phyloP scores from a whole-genome alignment of 345 rosid species.

The Physaria fendleri region DNA sequence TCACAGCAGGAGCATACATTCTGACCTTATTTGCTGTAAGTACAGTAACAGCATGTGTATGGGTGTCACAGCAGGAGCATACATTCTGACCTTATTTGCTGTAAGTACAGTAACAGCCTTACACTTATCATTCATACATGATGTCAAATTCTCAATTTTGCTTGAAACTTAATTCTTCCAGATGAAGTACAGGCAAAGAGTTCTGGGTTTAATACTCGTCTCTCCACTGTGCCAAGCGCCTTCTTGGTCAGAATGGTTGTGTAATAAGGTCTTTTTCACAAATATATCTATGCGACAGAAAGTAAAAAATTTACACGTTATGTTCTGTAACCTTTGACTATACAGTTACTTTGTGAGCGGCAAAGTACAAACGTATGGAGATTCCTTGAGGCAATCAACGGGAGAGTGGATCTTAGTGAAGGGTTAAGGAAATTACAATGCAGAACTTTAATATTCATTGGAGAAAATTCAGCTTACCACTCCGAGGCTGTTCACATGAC shows the following conservation, averaged over 20 bases:
- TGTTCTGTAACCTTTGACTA: not conserved
- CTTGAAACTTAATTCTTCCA: constrained; percentile 16
- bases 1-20: constrained; percentile 94
- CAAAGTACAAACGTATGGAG: constrained; percentile 74
- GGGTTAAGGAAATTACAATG: constrained; percentile 69
- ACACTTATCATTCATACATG: not conserved
- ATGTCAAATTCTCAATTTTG: not conserved
- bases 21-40: constrained; percentile 91
- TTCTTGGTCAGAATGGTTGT: constrained; percentile 94
- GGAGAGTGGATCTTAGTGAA: constrained; percentile 81
- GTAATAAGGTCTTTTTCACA: constrained; percentile 56
- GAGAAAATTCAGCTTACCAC: constrained; percentile 83
- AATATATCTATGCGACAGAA: no score
- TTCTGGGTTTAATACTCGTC: constrained; percentile 80
- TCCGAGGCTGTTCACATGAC: constrained; percentile 80
- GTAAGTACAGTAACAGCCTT: constrained; percentile 38
- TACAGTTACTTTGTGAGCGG: constrained; percentile 77
- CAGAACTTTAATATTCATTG: constrained; percentile 78
- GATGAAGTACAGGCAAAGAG: constrained; percentile 90
- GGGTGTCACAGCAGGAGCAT: constrained; percentile 99
- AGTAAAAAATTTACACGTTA: constrained; percentile 6
- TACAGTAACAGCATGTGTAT: constrained; percentile 53
- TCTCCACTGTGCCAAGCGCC: constrained; percentile 94
- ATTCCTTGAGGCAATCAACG: constrained; percentile 79
- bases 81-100: constrained; percentile 84